A percentile compares a stretch with the other conserved stretches of the same genome.
Evolutionary conservation across 2,329 filamentous ascomycete species (phyloP).

Genomic region (Botryotinia calthae): DNA sequence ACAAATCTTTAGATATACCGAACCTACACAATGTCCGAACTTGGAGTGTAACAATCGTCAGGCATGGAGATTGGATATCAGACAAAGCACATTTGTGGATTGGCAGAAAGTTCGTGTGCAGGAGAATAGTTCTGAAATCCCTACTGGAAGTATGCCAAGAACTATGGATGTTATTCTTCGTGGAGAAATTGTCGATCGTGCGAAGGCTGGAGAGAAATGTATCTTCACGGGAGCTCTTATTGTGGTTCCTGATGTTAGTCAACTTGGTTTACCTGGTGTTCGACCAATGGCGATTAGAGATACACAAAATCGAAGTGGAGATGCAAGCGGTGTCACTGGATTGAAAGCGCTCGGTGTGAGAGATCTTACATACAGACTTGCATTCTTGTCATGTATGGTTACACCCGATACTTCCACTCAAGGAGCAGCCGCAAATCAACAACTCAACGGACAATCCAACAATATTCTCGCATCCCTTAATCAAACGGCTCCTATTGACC

Average conservation of each 20-base stretch:
- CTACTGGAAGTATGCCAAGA: conserved; percentile 95
- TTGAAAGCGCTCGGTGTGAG: conserved; percentile 91
- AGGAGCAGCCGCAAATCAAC: conserved; percentile 69
- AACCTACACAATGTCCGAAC: conserved; percentile 94
- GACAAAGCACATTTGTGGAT: conserved; percentile 95
- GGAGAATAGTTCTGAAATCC: conserved; percentile 97
- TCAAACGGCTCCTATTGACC: conserved; percentile 65
- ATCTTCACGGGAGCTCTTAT: conserved; percentile 96
- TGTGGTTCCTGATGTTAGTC: conserved; percentile 94
- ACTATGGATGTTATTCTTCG: conserved; percentile 96
- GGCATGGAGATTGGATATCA: conserved; percentile 95
- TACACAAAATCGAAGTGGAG: conserved; percentile 72
- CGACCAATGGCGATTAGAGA: conserved; percentile 82
- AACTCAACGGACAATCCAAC: conserved; percentile 68
- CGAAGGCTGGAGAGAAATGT: conserved; percentile 96
- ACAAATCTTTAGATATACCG: conserved; percentile 96
- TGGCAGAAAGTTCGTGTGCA: conserved; percentile 99
- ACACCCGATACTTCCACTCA: conserved; percentile 81
- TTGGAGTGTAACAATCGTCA: conserved; percentile 79
- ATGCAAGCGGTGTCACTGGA: conserved; percentile 79
- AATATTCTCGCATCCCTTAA: conserved; percentile 86
- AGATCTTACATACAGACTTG: conserved; percentile 90
- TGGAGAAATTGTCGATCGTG: conserved; percentile 95
- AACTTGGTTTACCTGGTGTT: conserved; percentile 84
- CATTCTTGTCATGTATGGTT: conserved; percentile 97